phyloP scores from a whole-genome alignment of 163 green algal genomes.

The Chlorella variabilis region DNA sequence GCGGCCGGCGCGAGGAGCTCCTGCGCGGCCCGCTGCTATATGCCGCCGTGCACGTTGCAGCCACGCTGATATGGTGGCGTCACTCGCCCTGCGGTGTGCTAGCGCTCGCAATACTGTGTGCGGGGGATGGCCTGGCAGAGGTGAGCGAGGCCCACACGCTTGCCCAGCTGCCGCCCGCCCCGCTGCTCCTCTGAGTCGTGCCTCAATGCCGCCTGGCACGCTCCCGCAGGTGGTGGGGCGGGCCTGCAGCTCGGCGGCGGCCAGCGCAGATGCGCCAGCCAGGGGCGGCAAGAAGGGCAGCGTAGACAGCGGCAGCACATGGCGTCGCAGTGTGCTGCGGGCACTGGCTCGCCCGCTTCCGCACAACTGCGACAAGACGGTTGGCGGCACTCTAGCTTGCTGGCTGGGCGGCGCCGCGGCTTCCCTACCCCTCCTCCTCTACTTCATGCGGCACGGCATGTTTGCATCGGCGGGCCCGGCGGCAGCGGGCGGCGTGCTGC shows the following conservation, averaged over 20 bases:
- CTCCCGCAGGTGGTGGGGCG: slow-evolving; percentile 82
- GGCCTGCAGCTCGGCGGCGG: slow-evolving; percentile 16
- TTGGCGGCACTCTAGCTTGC: slow-evolving; percentile 80
- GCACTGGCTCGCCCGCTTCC: slow-evolving; percentile 55
- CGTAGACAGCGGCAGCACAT: not conserved
- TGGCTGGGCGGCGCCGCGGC: slow-evolving; percentile 46
- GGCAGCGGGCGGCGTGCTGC: slow-evolving; percentile 41
- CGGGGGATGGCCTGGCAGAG: slow-evolving; percentile 87
- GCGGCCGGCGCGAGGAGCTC: slow-evolving; percentile 67
- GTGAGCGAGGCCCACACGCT: too few species aligned
- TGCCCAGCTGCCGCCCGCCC: too few species aligned
- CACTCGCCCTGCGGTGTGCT: slow-evolving; percentile 55
- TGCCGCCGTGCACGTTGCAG: slow-evolving; percentile 27
- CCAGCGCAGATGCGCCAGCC: not conserved
- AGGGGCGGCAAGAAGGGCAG: not conserved
- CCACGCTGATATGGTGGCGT: slow-evolving; percentile 47
- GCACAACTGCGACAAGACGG: slow-evolving; percentile 84
- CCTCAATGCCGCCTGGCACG: too few species aligned
- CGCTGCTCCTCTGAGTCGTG: too few species aligned
- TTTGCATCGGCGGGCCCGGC: slow-evolving; percentile 37
- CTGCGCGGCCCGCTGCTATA: slow-evolving; percentile 60
- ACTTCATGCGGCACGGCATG: slow-evolving; percentile 10
- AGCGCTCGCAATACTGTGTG: slow-evolving; percentile 76
- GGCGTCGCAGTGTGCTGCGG: not conserved
- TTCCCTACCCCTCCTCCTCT: slow-evolving; percentile 14